phyloP scores from a whole-genome alignment of 2,329 filamentous ascomycete genomes.

The Ophiocordyceps camponoti-floridani region DNA sequence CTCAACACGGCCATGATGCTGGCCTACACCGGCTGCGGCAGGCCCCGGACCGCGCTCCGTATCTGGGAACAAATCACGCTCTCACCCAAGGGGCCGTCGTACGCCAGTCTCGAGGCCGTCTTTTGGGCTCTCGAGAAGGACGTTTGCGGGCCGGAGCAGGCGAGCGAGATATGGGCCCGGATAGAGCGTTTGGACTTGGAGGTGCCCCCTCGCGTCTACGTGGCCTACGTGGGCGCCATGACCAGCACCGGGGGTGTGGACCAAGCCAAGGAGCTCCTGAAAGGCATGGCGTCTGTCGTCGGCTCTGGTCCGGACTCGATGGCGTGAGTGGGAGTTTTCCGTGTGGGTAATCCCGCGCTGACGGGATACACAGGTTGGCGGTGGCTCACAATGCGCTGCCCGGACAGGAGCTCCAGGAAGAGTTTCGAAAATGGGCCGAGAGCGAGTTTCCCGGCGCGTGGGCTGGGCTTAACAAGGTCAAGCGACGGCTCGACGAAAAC shows the following conservation, averaged over 20 bases:
- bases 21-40: slow-evolving; percentile 56
- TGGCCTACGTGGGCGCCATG: slow-evolving; percentile 59
- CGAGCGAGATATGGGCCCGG: slow-evolving; percentile 52
- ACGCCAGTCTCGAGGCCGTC: slow-evolving; percentile 62
- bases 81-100: slow-evolving; percentile 71
- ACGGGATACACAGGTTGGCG: slow-evolving; percentile 37
- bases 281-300: slow-evolving; percentile 46
- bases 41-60: slow-evolving; percentile 48
- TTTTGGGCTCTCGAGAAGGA: slow-evolving; percentile 59
- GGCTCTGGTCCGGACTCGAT: slow-evolving; percentile 49
- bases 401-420: slow-evolving; percentile 43
- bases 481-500: slow-evolving; percentile 23
- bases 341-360: not conserved
- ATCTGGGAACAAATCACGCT: slow-evolving; percentile 76
- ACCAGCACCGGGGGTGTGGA: slow-evolving; percentile 55
- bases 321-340: slow-evolving; percentile 38
- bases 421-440: slow-evolving; percentile 59
- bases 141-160: slow-evolving; percentile 37
- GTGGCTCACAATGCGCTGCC: slow-evolving; percentile 60
- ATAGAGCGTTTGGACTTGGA: slow-evolving; percentile 61
- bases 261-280: slow-evolving; percentile 46
- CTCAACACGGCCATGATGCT: slow-evolving; percentile 78
- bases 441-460: slow-evolving; percentile 50
- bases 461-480: slow-evolving; percentile 42
- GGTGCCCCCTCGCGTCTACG: slow-evolving; percentile 55